A percentile compares a stretch with the other conserved stretches of the same genome.
phyloP scores from a whole-genome alignment of 768 basidiomycete species.

The Chalciporus piperatus region DNA sequence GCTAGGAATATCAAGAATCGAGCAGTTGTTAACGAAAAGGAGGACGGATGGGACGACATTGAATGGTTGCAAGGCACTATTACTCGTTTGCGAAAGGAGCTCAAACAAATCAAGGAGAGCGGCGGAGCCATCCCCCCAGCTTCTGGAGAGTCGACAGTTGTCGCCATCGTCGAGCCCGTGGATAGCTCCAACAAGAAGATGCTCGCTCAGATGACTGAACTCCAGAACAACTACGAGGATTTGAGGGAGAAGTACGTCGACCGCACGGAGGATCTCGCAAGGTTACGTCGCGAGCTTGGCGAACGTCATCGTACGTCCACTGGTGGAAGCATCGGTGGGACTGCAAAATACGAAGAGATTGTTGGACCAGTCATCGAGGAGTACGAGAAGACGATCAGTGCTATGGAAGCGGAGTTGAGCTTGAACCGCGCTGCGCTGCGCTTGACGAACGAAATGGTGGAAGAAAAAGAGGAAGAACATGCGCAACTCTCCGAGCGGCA shows the following conservation, averaged over 20 bases:
- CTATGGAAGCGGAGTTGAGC: conserved; percentile 90
- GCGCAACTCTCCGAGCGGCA: conserved; percentile 64
- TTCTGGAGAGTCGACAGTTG: conserved; percentile 29
- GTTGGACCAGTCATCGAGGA: conserved; percentile 98
- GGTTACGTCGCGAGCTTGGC: conserved; percentile 74
- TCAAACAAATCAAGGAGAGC: conserved; percentile 77
- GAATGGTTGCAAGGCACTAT: conserved; percentile 94
- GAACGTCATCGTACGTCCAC: conserved; percentile 61
- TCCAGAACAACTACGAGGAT: conserved; percentile 84
- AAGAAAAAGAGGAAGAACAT: conserved; percentile 87
- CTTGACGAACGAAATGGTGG: conserved; percentile 89
- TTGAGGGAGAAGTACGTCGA: conserved; percentile 82
- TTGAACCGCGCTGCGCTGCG: conserved; percentile 83
- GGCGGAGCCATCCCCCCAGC: conserved; percentile 31
- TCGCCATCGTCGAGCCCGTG: conserved; percentile 30
- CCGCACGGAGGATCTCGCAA: conserved; percentile 83
- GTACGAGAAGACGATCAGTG: conserved; percentile 95
- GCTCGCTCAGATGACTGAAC: conserved; percentile 74
- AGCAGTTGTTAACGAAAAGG: conserved; percentile 87
- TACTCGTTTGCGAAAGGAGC: conserved; percentile 79
- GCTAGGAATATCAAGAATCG: conserved; percentile 97
- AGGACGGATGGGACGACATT: conserved; percentile 98
- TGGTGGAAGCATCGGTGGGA: conserved; percentile 63
- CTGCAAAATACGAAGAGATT: conserved; percentile 83
- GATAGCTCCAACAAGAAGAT: conserved; percentile 75